Conservation (phyloP, 2,329 filamentous ascomycete species). For the Talaromyces sp. region DNA sequence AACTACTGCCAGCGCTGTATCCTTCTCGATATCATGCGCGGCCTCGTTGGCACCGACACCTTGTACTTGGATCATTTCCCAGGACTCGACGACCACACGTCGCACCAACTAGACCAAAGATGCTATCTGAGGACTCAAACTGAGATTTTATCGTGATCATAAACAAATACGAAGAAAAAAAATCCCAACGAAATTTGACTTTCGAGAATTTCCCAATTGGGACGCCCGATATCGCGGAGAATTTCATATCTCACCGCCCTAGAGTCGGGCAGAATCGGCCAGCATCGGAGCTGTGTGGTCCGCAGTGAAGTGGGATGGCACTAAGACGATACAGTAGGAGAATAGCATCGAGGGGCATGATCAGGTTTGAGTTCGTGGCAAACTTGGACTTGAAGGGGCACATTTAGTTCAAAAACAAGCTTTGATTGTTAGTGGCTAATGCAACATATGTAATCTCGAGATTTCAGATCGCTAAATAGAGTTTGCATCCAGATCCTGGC, state of each 20-base stretch:
- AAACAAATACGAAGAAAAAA: not conserved
- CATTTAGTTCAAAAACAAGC: no score
- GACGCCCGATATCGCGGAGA: conserved; percentile 20
- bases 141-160: not conserved
- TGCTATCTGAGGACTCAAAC: not conserved
- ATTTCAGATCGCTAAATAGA: no score
- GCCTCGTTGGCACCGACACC: conserved; percentile 11
- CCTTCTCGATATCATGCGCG: conserved; percentile 44
- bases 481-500: no score
- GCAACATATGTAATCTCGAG: no score
- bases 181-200: conserved; percentile 12
- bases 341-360: no score
- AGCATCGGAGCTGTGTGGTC: conserved; percentile 5
- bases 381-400: no score
- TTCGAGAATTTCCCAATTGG: conserved; percentile 19
- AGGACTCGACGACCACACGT: not conserved
- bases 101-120: not conserved
- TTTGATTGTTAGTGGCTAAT: no score
- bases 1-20: conserved; percentile 62
- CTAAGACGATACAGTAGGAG: no score
- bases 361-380: no score
- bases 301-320: no score
- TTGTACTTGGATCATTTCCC: conserved; percentile 26
- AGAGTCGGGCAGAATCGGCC: conserved; percentile 15
- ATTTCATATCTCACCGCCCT: conserved; percentile 13